Base-by-base conservation (phyloP, 306 rosid genomes). In the Ceratonia siliqua region DNA sequence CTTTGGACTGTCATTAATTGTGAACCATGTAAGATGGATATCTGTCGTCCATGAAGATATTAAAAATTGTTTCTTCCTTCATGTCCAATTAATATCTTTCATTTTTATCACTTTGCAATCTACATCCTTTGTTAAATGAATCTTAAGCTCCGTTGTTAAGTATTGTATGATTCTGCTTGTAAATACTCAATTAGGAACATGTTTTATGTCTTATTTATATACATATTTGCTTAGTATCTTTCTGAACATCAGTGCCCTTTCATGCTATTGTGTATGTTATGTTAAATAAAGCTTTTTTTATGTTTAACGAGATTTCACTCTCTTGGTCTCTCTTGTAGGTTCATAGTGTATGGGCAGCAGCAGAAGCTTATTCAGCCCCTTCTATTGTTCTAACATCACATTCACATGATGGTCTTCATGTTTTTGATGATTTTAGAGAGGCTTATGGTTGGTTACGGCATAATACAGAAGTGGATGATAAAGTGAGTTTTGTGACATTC, bases 261-360 rank as follows among this genome's bases (percentile, higher is more conserved):
- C 54, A n/a, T 48, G 54, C 22, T 48, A 28, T 28, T 1, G 17
- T 45, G 22, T 48, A 18, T 15, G 0, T 8, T 18, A 49, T 18
- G 27, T 49, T 39, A 66, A 38, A 15, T 27, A 66, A 14, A 48
- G 9, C 54, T 68, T 41, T 24, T 21, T 35, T 50, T 50, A 18
- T 73, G 54, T 43, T 78, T 58, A 54, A 15, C 12, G 21, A 17
- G 12, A 41, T 35, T 54, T 73, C 59, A 49, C 61, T 69, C n/a
- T 78, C 22, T 52, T 78, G 62, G 41, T 82, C 28, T 50, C 71
- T 81, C 81, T 70, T 76, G 73, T 81, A 95, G 99, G 91, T 95
- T 81, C 99, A 95, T 74, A 89, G 96, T n/a, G 99, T 95, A 61
- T 95, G 99, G 99, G 99, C 99, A 24, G 99, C 99, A 67, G 99